Evolutionary conservation across 257 asterid genomes (phyloP).

Genomic region (Eucommia ulmoides): DNA sequence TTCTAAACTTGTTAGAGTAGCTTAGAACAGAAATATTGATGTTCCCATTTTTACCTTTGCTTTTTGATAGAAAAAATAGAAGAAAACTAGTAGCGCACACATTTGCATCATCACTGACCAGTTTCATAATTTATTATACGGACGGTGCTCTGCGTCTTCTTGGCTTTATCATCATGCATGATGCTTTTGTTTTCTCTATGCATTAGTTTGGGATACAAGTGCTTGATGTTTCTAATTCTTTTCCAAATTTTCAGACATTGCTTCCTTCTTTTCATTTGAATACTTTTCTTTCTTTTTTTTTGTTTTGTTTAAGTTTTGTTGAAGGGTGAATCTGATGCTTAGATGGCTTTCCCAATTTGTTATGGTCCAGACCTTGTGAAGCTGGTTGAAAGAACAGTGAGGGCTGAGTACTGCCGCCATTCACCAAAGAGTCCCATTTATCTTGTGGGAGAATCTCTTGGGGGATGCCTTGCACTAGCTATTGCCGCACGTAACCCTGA

Average conservation of each 20-base stretch:
- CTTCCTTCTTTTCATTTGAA: background rate
- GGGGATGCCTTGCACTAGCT: conserved; percentile 72
- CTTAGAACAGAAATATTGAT: too few relatives aligned
- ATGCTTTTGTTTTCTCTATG: background rate
- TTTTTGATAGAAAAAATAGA: too few relatives aligned
- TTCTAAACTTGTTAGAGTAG: too few relatives aligned
- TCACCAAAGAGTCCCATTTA: conserved; percentile 57
- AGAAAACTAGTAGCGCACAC: too few relatives aligned
- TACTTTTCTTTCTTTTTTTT: background rate
- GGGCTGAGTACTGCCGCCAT: conserved; percentile 25
- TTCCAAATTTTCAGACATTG: too few relatives aligned
- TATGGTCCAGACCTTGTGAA: conserved; percentile 42
- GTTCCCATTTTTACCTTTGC: too few relatives aligned
- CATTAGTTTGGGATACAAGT: background rate
- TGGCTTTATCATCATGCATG: too few relatives aligned
- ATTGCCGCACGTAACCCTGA: conserved; percentile 75
- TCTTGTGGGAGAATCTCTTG: conserved; percentile 72
- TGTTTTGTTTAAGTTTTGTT: too few relatives aligned
- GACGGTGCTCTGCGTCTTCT: too few relatives aligned
- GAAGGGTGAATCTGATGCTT: background rate
- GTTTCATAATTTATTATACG: too few relatives aligned
- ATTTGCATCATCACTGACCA: too few relatives aligned
- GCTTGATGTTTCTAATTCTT: too few relatives aligned
- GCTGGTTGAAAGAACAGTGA: conserved; percentile 52
- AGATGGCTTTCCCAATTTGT: background rate